Evolutionary conservation across 225 moss, liverwort and hornwort species (phyloP).

Genomic region (Pleurozium schreberi): DNA sequence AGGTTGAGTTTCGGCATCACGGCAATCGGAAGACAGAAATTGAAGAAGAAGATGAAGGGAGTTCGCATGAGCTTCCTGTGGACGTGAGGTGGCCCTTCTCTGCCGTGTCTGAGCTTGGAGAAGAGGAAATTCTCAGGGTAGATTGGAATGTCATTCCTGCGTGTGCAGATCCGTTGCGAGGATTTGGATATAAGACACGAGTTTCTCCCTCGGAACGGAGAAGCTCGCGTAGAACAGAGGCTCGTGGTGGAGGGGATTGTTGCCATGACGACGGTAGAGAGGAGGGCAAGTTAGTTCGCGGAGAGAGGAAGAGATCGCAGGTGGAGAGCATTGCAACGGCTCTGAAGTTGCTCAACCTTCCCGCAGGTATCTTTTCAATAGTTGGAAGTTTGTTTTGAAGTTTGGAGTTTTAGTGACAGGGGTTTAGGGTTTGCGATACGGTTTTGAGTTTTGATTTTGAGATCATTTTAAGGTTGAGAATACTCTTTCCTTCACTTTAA

Average conservation of each 20-base stretch:
- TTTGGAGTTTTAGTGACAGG: background rate
- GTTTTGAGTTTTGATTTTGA: background rate
- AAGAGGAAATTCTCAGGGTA: conserved; percentile 3
- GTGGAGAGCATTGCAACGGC: conserved; percentile 72
- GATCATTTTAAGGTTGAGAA: background rate
- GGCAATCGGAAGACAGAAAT: background rate
- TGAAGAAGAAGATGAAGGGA: background rate
- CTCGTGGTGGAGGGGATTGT: background rate
- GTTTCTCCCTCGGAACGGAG: background rate
- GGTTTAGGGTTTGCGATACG: background rate
- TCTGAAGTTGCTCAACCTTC: conserved; percentile 36
- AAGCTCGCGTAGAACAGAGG: background rate
- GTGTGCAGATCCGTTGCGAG: conserved; percentile 68
- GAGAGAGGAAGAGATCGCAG: conserved; percentile 72
- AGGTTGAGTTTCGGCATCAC: background rate
- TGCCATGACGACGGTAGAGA: conserved; percentile 8
- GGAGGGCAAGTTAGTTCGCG: conserved; percentile 39
- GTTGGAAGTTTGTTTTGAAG: background rate
- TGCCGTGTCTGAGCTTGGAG: conserved; percentile 31
- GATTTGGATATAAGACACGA: conserved; percentile 54
- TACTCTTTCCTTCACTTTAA: background rate
- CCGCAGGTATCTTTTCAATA: conserved; percentile 8
- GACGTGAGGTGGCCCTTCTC: conserved; percentile 56
- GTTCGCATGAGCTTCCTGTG: conserved; percentile 17
- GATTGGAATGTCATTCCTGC: conserved; percentile 51